Conservation (phyloP, 805 yeast genomes). For the Candida railenensis region DNA sequence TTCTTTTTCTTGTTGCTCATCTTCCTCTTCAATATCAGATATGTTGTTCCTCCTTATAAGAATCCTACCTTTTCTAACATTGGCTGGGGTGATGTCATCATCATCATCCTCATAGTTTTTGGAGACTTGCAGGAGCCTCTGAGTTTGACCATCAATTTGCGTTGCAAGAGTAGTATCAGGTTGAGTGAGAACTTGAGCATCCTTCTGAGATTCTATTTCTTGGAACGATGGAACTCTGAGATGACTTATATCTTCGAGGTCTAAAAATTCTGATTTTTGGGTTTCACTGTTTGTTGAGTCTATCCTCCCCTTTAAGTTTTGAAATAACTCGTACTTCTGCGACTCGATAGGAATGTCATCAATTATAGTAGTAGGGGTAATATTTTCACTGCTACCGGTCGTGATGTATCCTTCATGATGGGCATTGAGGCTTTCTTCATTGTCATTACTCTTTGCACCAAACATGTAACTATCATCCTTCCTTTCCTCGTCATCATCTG, state of each 20-base stretch:
- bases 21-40: constrained; percentile 14
- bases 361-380: not conserved
- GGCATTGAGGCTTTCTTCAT: constrained; percentile 10
- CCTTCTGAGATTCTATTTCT: constrained; percentile 12
- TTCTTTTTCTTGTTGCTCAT: constrained; percentile 16
- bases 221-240: constrained; percentile 21
- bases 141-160: constrained; percentile 13
- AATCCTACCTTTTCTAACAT: constrained; percentile 22
- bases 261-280: constrained; percentile 6
- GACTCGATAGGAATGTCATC: not conserved
- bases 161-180: constrained; percentile 12
- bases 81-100: constrained; percentile 25
- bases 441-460: constrained; percentile 13
- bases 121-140: not conserved
- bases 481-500: constrained; percentile 15
- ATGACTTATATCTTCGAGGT: constrained; percentile 7
- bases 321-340: constrained; percentile 19
- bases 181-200: constrained; percentile 15
- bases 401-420: constrained; percentile 14
- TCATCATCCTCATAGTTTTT: constrained; percentile 14
- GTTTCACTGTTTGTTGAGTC: constrained; percentile 5
- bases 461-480: constrained; percentile 31
- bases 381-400: constrained; percentile 8
- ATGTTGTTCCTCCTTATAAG: constrained; percentile 15
- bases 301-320: constrained; percentile 20